Evolutionary conservation across 306 rosid species (phyloP).

Genomic region (Fragaria vesca): DNA sequence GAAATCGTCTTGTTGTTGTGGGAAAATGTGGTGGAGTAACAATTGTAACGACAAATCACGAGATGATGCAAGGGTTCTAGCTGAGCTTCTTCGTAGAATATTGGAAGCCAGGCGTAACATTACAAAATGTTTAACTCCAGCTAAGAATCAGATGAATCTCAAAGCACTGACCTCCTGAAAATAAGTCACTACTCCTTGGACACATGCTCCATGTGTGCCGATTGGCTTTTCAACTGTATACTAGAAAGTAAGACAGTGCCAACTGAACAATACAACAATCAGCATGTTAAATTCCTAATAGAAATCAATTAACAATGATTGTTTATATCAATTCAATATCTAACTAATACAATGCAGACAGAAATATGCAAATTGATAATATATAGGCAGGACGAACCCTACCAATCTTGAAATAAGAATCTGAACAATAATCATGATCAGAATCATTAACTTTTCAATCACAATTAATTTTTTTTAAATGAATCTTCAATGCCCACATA

Average conservation of each 20-base stretch:
- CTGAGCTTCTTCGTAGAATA: slow-evolving; percentile 22
- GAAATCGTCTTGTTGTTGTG: neutral
- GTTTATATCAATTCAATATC: neutral
- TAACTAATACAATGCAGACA: neutral
- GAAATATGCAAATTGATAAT: neutral
- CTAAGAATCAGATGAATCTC: neutral
- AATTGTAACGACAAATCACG: neutral
- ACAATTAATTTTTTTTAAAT: neutral
- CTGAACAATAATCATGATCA: neutral
- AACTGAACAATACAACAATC: neutral
- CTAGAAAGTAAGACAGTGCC: neutral
- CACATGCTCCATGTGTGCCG: neutral
- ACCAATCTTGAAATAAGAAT: neutral
- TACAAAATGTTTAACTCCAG: neutral
- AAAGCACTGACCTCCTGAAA: neutral
- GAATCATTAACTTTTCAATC: neutral
- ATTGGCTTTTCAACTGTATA: neutral
- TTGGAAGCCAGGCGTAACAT: slow-evolving; percentile 30
- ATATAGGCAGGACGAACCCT: neutral
- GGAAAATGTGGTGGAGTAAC: neutral
- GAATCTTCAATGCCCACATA: neutral
- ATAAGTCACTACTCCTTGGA: neutral
- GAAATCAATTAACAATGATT: neutral
- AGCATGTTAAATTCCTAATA: neutral
- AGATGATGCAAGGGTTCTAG: neutral